A percentile compares a stretch with the other conserved stretches of the same genome.
Conservation (phyloP, 2,329 filamentous ascomycete genomes). For the Exserohilum turcica region DNA sequence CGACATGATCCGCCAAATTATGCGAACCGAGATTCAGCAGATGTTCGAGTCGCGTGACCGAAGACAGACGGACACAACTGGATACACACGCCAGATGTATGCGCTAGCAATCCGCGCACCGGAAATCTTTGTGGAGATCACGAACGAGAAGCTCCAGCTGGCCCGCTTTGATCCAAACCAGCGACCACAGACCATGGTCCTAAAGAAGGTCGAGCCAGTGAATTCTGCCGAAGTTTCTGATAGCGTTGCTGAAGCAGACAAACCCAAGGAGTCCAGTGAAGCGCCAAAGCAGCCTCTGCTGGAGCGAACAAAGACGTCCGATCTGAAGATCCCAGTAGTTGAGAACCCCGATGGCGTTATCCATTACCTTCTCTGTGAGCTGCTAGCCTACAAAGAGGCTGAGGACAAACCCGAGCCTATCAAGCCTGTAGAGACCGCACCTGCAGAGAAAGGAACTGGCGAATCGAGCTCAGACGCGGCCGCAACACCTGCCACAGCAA, state of each 20-base stretch:
- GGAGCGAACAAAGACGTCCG: slow-evolving; percentile 68
- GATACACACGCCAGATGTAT: slow-evolving; percentile 77
- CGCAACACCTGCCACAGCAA: slow-evolving; percentile 6
- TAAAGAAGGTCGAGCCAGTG: slow-evolving; percentile 55
- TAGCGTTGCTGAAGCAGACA: slow-evolving; percentile 41
- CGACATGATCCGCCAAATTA: slow-evolving; percentile 85
- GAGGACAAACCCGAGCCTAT: slow-evolving; percentile 74
- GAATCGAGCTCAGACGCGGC: slow-evolving; percentile 15
- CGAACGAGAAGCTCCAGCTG: slow-evolving; percentile 82
- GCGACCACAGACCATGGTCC: slow-evolving; percentile 57
- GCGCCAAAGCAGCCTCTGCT: slow-evolving; percentile 53
- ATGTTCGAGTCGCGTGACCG: slow-evolving; percentile 65
- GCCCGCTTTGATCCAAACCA: slow-evolving; percentile 64
- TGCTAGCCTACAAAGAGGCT: slow-evolving; percentile 89
- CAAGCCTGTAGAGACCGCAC: slow-evolving; percentile 51
- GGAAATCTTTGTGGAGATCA: slow-evolving; percentile 83
- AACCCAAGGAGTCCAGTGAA: slow-evolving; percentile 42
- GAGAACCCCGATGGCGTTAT: slow-evolving; percentile 95
- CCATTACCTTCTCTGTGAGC: slow-evolving; percentile 89
- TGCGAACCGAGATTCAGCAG: slow-evolving; percentile 85
- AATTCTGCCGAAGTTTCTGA: slow-evolving; percentile 27
- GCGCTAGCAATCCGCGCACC: slow-evolving; percentile 81
- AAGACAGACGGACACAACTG: slow-evolving; percentile 67
- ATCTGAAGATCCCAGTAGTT: slow-evolving; percentile 80
- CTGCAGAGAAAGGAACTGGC: slow-evolving; percentile 18